Conservation (phyloP, 306 rosid species). For the Pyrus bretschneideri region DNA sequence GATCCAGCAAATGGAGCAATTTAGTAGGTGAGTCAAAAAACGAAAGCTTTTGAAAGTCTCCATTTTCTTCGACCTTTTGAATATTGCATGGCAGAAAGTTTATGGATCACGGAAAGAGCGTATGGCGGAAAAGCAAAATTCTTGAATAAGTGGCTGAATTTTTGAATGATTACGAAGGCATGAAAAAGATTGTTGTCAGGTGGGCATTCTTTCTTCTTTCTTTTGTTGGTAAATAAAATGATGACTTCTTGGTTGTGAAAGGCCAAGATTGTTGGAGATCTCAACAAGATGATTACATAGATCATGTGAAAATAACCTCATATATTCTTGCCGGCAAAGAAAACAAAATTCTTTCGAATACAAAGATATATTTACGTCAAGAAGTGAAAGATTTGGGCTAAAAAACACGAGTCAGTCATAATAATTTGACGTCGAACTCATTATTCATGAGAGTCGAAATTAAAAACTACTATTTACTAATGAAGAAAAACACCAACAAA, state of each 20-base stretch:
- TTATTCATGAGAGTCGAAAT: too few relatives aligned
- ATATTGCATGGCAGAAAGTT: constrained; percentile 6
- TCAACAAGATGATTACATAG: not conserved
- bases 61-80: constrained; percentile 1
- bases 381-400: too few relatives aligned
- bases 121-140: not conserved
- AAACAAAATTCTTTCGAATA: not conserved
- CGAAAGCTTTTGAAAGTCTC: constrained; percentile 12
- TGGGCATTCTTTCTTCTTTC: not conserved
- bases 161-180: constrained; percentile 18
- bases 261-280: constrained; percentile 25
- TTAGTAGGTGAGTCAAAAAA: constrained; percentile 21
- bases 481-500: too few relatives aligned
- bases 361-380: too few relatives aligned
- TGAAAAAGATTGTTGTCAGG: constrained; percentile 28
- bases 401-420: not conserved
- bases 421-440: too few relatives aligned
- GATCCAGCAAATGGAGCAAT: constrained; percentile 1
- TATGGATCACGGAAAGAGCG: not conserved
- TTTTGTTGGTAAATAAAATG: not conserved
- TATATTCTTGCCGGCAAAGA: not conserved
- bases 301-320: not conserved
- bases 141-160: constrained; percentile 4
- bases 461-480: too few relatives aligned
- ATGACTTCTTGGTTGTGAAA: constrained; percentile 17